A percentile compares a stretch with the other conserved stretches of the same genome.
Evolutionary conservation across 495 filamentous ascomycete species (phyloP).

Genomic region (Penicillium angulare): DNA sequence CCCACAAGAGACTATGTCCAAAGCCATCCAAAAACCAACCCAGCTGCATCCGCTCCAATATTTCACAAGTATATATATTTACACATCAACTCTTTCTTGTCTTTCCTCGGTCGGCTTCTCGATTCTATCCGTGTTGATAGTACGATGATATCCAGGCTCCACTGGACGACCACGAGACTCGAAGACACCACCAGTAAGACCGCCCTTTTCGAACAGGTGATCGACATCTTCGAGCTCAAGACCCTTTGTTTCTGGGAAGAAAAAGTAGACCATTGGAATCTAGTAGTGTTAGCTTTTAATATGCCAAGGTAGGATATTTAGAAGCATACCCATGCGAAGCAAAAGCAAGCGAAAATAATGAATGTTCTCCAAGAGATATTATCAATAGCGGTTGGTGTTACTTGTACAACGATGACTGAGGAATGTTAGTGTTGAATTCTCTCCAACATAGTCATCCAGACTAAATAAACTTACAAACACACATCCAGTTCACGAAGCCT

Average conservation of each 20-base stretch:
- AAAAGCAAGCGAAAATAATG: conserved; percentile 57
- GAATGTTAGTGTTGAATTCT: not conserved
- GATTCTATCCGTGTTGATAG: conserved; percentile 12
- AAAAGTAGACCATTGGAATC: conserved; percentile 63
- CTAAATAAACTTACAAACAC: conserved; percentile 29
- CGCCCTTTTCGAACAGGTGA: conserved; percentile 44
- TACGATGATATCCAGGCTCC: conserved; percentile 16
- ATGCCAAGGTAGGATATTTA: not conserved
- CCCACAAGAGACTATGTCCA: not conserved
- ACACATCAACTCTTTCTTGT: not conserved
- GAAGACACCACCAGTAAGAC: conserved; percentile 38
- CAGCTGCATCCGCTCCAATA: not conserved
- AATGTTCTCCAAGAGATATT: conserved; percentile 62
- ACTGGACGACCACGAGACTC: conserved; percentile 25
- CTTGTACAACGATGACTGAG: conserved; percentile 51
- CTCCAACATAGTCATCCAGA: not conserved
- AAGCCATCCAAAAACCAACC: too few relatives aligned
- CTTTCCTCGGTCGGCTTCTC: conserved; percentile 9
- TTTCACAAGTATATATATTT: not conserved
- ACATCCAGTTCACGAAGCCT: conserved; percentile 47
- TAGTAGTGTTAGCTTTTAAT: conserved; percentile 31
- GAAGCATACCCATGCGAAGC: conserved; percentile 21
- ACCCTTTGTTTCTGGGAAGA: conserved; percentile 63
- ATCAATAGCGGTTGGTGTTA: conserved; percentile 61
- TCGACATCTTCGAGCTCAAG: conserved; percentile 77